Conservation (phyloP, 192 early-diverging fungal species). For the Backusella parvicylindrica region DNA sequence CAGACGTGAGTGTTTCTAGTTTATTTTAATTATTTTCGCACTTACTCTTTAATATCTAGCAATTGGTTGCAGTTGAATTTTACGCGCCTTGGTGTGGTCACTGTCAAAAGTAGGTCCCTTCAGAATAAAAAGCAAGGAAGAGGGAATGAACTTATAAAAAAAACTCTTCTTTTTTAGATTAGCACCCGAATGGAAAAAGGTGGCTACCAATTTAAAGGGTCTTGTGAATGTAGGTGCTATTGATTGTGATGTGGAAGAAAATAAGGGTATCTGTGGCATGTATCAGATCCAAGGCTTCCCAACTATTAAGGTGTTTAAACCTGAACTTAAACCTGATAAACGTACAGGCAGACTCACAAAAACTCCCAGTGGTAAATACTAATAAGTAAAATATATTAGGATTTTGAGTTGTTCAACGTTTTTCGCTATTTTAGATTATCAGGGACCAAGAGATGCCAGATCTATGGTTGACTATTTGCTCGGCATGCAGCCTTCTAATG, state of each 20-base stretch:
- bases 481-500: conserved; percentile 57
- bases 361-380: conserved; percentile 34
- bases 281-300: conserved; percentile 87
- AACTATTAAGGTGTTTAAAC: conserved; percentile 78
- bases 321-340: conserved; percentile 19
- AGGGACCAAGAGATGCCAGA: conserved; percentile 70
- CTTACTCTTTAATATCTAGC: conserved; percentile 32
- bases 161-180: conserved; percentile 36
- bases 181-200: conserved; percentile 87
- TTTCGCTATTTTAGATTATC: conserved; percentile 54
- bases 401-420: neutral
- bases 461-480: conserved; percentile 69
- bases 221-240: conserved; percentile 86
- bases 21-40: neutral
- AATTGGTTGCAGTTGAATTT: conserved; percentile 88
- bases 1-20: conserved; percentile 44
- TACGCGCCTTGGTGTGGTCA: conserved; percentile 97
- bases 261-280: conserved; percentile 71
- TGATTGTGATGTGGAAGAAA: conserved; percentile 84
- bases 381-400: neutral
- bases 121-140: neutral
- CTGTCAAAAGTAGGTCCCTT: conserved; percentile 63
- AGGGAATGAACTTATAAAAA: neutral
- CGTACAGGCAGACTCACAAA: conserved; percentile 39
- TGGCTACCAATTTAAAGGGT: conserved; percentile 78